Evolutionary conservation across 345 rosid species (phyloP).

Genomic region (Eutrema heterophyllum): DNA sequence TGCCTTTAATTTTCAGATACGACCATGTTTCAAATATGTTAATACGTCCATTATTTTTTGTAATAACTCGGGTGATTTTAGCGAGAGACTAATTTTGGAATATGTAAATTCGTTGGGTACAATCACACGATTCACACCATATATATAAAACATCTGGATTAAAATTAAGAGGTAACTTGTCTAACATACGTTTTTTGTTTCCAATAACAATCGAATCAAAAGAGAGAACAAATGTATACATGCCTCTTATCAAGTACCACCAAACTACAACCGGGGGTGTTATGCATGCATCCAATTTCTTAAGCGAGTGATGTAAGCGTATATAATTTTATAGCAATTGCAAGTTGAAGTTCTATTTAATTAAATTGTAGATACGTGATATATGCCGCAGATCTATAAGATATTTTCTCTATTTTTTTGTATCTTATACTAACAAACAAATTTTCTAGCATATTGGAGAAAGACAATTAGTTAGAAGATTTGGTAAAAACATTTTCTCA

Average conservation of each 20-base stretch:
- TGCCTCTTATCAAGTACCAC: neutral
- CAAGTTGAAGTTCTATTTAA: slow-evolving; percentile 10
- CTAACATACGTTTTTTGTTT: no score
- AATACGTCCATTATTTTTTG: no score
- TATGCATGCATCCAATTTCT: neutral
- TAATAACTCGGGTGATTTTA: no score
- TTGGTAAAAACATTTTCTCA: slow-evolving; percentile 3
- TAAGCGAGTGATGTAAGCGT: neutral
- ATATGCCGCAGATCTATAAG: neutral
- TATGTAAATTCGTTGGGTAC: no score
- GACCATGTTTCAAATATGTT: neutral
- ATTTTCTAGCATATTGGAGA: neutral
- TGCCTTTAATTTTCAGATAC: neutral
- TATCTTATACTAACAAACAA: neutral
- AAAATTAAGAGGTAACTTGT: no score
- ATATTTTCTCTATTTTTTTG: neutral
- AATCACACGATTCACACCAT: no score
- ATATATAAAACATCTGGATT: no score
- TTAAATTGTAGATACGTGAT: neutral
- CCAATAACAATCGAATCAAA: no score
- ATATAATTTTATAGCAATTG: neutral
- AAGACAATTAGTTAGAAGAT: neutral
- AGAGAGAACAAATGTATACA: no score
- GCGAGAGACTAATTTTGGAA: no score
- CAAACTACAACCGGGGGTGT: neutral